These are phyloP conservation scores for Tephrocybe sp. DNA, from an alignment of 768 basidiomycete genomes.

Conservation along the genomic window DNA sequence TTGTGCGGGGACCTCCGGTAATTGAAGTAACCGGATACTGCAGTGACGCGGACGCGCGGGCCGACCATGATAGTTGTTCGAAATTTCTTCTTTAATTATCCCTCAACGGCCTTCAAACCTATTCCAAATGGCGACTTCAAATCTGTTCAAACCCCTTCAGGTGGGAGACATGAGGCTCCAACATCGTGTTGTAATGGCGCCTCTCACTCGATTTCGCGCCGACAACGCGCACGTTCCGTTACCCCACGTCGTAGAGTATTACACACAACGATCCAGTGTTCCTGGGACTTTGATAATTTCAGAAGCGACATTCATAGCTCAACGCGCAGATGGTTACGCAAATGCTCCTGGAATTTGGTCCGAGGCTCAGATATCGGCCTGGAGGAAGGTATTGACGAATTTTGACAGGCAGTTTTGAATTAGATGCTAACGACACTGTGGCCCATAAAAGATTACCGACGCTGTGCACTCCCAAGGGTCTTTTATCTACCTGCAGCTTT, in stretches of 20 bases:
- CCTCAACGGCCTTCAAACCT: too few relatives aligned
- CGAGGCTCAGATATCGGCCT: slow-evolving; percentile 43
- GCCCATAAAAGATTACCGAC: slow-evolving; percentile 30
- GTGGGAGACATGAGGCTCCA: slow-evolving; percentile 34
- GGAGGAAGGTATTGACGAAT: slow-evolving; percentile 38
- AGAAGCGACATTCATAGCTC: slow-evolving; percentile 37
- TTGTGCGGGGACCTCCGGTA: too few relatives aligned
- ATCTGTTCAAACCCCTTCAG: slow-evolving; percentile 38
- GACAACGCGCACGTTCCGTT: slow-evolving; percentile 29
- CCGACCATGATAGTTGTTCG: too few relatives aligned
- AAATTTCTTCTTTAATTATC: too few relatives aligned
- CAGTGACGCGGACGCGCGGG: too few relatives aligned
- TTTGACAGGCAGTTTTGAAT: not conserved
- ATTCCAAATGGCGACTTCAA: not conserved
- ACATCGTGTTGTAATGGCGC: slow-evolving; percentile 50
- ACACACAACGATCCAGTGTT: slow-evolving; percentile 23
- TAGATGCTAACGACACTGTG: slow-evolving; percentile 26
- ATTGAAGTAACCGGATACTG: too few relatives aligned
- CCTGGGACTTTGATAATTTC: slow-evolving; percentile 36
- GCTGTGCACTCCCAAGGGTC: slow-evolving; percentile 50
- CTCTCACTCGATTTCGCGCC: slow-evolving; percentile 43
- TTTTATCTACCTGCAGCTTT: slow-evolving; percentile 54
- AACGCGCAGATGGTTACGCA: slow-evolving; percentile 29
- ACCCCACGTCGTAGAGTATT: slow-evolving; percentile 27
- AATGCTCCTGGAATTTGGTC: slow-evolving; percentile 42